These are phyloP conservation scores for Phaseolus lunatus DNA, from an alignment of 306 rosid genomes.

Conservation along the genomic window DNA sequence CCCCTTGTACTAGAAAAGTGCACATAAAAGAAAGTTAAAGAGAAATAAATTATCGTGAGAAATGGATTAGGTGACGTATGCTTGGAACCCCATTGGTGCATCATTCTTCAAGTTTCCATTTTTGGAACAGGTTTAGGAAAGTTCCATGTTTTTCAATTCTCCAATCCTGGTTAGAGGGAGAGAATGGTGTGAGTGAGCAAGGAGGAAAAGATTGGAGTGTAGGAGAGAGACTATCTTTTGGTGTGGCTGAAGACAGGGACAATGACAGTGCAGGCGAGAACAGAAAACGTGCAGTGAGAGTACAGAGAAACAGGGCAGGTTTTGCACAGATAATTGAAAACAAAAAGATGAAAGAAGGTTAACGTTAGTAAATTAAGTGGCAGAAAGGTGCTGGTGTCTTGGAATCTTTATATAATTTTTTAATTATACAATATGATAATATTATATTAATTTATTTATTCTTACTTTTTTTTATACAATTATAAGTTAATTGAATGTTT, in stretches of 20 bases:
- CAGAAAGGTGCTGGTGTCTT: too few species aligned
- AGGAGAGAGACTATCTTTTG: constrained; percentile 44
- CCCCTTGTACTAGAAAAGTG: constrained; percentile 20
- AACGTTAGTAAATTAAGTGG: constrained; percentile 9
- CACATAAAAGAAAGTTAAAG: background rate
- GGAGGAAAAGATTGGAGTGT: constrained; percentile 24
- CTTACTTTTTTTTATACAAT: too few species aligned
- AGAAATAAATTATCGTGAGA: constrained; percentile 43
- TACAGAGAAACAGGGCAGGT: constrained; percentile 20
- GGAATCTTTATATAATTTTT: too few species aligned
- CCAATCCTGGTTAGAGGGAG: constrained; percentile 42
- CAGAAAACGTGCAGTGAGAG: constrained; percentile 57
- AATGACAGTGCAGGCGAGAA: constrained; percentile 48
- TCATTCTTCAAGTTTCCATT: constrained; percentile 32
- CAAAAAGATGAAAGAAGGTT: constrained; percentile 4
- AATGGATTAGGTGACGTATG: constrained; percentile 60
- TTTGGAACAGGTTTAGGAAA: constrained; percentile 38
- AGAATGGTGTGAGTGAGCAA: constrained; percentile 28
- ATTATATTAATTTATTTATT: too few species aligned
- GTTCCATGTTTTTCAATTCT: constrained; percentile 39
- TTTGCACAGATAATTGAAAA: constrained; percentile 27
- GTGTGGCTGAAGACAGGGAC: constrained; percentile 45
- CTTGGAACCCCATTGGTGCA: constrained; percentile 56
- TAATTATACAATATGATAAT: too few species aligned
- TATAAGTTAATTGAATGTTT: too few species aligned